Evolutionary conservation across 2,329 filamentous ascomycete species (phyloP), one percentile per base, ranked within the genome.

Genomic region (Epichloe baconii): DNA sequence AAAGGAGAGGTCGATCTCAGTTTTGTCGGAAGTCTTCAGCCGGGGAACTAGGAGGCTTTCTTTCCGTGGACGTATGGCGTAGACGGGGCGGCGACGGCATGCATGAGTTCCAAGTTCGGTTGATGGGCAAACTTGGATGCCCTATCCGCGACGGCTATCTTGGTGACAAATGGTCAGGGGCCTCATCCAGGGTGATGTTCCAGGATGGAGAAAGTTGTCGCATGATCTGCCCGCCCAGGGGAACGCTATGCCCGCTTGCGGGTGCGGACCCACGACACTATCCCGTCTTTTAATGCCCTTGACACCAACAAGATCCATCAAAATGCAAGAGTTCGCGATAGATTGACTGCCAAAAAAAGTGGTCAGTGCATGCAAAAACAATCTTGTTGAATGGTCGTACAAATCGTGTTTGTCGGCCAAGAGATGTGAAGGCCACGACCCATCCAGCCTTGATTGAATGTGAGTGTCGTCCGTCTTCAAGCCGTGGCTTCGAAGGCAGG

Each of bases 1-100:
- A 54, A 47, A 52, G 44, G n/a, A 49, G 48, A 47, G 45, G 47
- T 50, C 38, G 43, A 44, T 44, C 37, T n/a, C 48, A 21, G 43
- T 38, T 31, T 45, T 49, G 47, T 44, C 43, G 47, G 43, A 43
- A 49, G 51, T 14, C 36, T 34, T 26, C 23, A n/a, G 12, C 15
- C 19, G 35, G 19, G 4, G 35, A 26, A 36, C 34, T n/a, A n/a
- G 26, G 44, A 15, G 17, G 6, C 5, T n/a, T n/a, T 46, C 7
- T 10, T 19, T 8, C 31, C 17, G 15, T 35, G 31, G 31, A 19
- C 26, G 11, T 5, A 11, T 14, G 21, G 36, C 36, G 3, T 5
- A 35, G 23, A 31, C 5, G 35, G 46, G 48, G 36, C 35, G 48
- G 42, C 35, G 12, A 34, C n/a, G 23, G 49, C 26, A 40, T 47